phyloP scores from a whole-genome alignment of 2,329 filamentous ascomycete genomes.

The Calonectria honghensis region DNA sequence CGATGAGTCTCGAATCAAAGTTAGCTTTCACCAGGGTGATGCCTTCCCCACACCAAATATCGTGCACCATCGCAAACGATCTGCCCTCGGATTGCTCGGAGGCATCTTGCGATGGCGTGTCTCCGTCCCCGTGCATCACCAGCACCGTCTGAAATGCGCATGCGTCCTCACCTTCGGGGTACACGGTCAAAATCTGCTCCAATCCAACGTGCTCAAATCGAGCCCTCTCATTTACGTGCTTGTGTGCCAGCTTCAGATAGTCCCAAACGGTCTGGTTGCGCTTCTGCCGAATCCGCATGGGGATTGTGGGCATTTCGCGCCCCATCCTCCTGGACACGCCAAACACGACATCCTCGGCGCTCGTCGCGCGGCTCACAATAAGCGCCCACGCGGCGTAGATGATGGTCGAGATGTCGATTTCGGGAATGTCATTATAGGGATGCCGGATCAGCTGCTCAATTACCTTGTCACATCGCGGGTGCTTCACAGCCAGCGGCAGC shows the following conservation, averaged over 20 bases:
- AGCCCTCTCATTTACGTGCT: conserved; percentile 33
- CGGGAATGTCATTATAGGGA: background rate
- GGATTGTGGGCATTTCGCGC: conserved; percentile 38
- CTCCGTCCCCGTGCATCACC: conserved; percentile 28
- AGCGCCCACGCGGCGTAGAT: conserved; percentile 57
- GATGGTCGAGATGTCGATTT: conserved; percentile 39
- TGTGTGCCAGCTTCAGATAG: conserved; percentile 62
- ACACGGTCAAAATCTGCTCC: conserved; percentile 23
- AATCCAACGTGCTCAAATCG: conserved; percentile 36
- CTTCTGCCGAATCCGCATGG: conserved; percentile 54
- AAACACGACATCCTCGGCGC: conserved; percentile 50
- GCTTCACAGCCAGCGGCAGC: conserved; percentile 22
- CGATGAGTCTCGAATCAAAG: conserved; percentile 26
- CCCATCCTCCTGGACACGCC: conserved; percentile 48
- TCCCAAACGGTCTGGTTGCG: conserved; percentile 54
- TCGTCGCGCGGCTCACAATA: conserved; percentile 43
- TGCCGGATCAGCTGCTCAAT: conserved; percentile 17
- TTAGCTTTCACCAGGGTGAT: conserved; percentile 10
- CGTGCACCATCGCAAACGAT: conserved; percentile 25
- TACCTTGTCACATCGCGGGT: conserved; percentile 23
- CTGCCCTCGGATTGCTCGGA: background rate
- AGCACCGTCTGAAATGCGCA: conserved; percentile 39
- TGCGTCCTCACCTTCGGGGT: background rate
- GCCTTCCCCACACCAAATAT: conserved; percentile 7
- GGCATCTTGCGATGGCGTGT: too few relatives aligned